phyloP scores from a whole-genome alignment of 129 eudicot species.

The Helichrysum umbraculigerum region DNA sequence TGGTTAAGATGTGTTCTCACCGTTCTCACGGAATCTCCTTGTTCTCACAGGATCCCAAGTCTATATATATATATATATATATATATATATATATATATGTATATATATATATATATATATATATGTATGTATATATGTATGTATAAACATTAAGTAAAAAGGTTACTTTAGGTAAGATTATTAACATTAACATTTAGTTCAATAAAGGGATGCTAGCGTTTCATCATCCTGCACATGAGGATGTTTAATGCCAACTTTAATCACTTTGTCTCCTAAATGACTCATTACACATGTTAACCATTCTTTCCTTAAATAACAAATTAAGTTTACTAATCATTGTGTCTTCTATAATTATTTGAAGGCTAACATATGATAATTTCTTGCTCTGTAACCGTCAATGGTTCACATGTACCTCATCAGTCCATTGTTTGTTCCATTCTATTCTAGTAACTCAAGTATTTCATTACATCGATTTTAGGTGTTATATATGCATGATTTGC shows the following conservation, averaged over 20 bases:
- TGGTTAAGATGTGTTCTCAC: too few species aligned
- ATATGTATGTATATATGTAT: too few species aligned
- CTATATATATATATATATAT: too few species aligned
- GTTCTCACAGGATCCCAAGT: too few species aligned
- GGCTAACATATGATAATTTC: neutral
- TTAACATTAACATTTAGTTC: neutral
- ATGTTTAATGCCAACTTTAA: conserved; percentile 20
- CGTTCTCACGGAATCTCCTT: too few species aligned
- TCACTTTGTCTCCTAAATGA: conserved; percentile 24
- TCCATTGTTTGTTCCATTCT: too few species aligned
- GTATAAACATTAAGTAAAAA: too few species aligned
- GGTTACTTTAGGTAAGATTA: neutral
- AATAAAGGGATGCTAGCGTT: neutral
- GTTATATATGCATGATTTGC: neutral
- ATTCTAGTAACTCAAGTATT: too few species aligned
- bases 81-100: too few species aligned
- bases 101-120: too few species aligned
- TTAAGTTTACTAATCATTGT: neutral
- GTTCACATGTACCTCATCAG: neutral
- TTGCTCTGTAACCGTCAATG: conserved; percentile 1
- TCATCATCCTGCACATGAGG: conserved; percentile 32
- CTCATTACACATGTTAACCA: conserved; percentile 23
- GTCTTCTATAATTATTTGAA: neutral
- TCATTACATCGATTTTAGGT: neutral
- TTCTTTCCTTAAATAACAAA: conserved; percentile 8